Conservation (phyloP, 2,329 filamentous ascomycete genomes). For the Biscogniauxia mediterranea region DNA sequence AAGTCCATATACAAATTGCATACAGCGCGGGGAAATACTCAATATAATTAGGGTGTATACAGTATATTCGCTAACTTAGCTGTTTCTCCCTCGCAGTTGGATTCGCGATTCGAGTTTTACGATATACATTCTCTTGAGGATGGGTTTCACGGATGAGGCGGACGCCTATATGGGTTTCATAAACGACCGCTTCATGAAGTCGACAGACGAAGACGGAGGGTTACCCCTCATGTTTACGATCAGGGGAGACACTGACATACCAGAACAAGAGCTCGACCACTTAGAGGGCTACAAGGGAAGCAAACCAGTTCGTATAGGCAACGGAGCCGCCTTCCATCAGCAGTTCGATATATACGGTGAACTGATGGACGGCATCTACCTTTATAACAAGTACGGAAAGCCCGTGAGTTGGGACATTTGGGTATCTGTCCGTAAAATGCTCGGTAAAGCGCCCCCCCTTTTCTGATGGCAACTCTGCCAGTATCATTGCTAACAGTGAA, state of each 20-base stretch:
- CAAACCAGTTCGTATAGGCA: constrained; percentile 66
- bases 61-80: not conserved
- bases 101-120: constrained; percentile 76
- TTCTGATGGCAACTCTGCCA: too few relatives aligned
- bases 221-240: constrained; percentile 84
- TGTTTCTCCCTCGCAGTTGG: constrained; percentile 44
- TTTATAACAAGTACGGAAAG: constrained; percentile 78
- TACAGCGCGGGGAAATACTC: too few relatives aligned
- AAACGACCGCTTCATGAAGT: constrained; percentile 64
- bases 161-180: constrained; percentile 80
- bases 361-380: constrained; percentile 73
- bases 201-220: constrained; percentile 57
- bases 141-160: constrained; percentile 73
- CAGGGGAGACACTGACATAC: constrained; percentile 70
- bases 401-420: constrained; percentile 76
- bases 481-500: too few relatives aligned
- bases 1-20: not conserved
- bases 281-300: constrained; percentile 66
- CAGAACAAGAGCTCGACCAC: constrained; percentile 45
- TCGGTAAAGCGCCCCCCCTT: constrained; percentile 54
- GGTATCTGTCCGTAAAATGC: constrained; percentile 66
- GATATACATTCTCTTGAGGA: constrained; percentile 72
- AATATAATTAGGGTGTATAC: too few relatives aligned
- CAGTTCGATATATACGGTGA: constrained; percentile 81
- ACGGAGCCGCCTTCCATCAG: constrained; percentile 56